Evolutionary conservation across 257 asterid genomes (phyloP).

Genomic region (Capsicum chinense): DNA sequence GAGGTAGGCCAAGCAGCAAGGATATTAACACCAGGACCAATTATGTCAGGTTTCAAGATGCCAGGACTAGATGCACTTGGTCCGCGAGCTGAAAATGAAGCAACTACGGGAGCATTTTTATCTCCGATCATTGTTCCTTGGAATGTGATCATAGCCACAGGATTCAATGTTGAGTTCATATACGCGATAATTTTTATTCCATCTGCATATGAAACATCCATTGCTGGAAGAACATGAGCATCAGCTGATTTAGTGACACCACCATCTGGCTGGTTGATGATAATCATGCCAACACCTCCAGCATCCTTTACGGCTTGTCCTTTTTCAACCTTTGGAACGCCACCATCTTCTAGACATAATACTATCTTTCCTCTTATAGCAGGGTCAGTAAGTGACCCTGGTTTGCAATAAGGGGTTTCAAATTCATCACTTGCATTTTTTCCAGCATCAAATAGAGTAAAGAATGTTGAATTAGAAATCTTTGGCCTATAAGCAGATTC

Average conservation of each 20-base stretch:
- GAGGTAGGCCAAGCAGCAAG: slow-evolving; percentile 56
- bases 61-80: slow-evolving; percentile 47
- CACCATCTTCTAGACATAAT: slow-evolving; percentile 39
- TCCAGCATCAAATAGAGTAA: slow-evolving; percentile 46
- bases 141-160: slow-evolving; percentile 42
- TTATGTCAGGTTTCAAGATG: slow-evolving; percentile 63
- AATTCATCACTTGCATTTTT: slow-evolving; percentile 22
- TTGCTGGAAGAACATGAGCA: slow-evolving; percentile 43
- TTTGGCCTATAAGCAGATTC: slow-evolving; percentile 41
- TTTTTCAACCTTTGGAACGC: neutral
- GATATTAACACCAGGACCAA: slow-evolving; percentile 66
- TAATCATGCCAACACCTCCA: slow-evolving; percentile 58
- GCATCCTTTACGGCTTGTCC: slow-evolving; percentile 45
- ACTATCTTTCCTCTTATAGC: slow-evolving; percentile 52
- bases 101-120: slow-evolving; percentile 47
- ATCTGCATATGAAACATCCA: slow-evolving; percentile 29
- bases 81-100: slow-evolving; percentile 57
- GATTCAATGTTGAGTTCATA: slow-evolving; percentile 39
- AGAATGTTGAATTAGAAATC: slow-evolving; percentile 22
- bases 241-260: slow-evolving; percentile 38
- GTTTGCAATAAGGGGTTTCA: slow-evolving; percentile 32
- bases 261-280: neutral
- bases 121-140: slow-evolving; percentile 54
- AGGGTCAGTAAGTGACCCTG: slow-evolving; percentile 24
- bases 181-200: slow-evolving; percentile 37